Evolutionary conservation across 768 basidiomycete species (phyloP).

Genomic region (Epithele typhae): DNA sequence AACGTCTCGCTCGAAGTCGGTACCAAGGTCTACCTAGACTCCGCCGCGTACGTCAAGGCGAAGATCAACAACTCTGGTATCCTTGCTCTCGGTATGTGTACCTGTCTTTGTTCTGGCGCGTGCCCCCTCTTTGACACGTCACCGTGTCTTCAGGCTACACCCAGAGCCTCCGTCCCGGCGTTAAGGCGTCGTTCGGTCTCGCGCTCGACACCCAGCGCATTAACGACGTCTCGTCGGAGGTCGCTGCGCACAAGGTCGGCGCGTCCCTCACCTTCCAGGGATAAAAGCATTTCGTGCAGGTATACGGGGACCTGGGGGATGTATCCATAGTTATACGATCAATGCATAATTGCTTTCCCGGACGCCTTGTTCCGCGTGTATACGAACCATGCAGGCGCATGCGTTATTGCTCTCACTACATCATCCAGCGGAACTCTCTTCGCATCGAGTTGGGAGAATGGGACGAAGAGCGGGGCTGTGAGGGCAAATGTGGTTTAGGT

Average conservation of each 20-base stretch:
- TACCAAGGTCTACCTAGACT: slow-evolving; percentile 87
- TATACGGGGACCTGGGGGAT: slow-evolving; percentile 5
- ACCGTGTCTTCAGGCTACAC: slow-evolving; percentile 61
- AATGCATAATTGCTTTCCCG: slow-evolving; percentile 17
- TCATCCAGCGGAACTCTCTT: no score
- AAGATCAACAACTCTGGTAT: slow-evolving; percentile 98
- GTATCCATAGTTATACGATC: slow-evolving; percentile 14
- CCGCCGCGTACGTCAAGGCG: slow-evolving; percentile 91
- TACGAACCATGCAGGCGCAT: background rate
- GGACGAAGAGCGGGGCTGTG: no score
- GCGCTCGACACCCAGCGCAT: slow-evolving; percentile 92
- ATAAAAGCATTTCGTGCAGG: slow-evolving; percentile 16
- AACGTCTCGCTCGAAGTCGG: slow-evolving; percentile 88
- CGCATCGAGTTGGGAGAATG: no score
- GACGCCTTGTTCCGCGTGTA: background rate
- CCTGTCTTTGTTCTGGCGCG: background rate
- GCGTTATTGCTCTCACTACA: no score
- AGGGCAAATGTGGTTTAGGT: no score
- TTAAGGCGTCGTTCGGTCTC: slow-evolving; percentile 90
- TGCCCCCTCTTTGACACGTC: background rate
- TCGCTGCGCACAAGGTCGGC: slow-evolving; percentile 81
- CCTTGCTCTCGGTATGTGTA: slow-evolving; percentile 65
- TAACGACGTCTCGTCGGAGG: slow-evolving; percentile 58
- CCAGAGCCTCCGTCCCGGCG: slow-evolving; percentile 89
- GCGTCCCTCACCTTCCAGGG: slow-evolving; percentile 69